Evolutionary conservation across 1,139 yeast species (phyloP), one percentile per base, ranked within the genome.

Genomic region (Scheffersomyces titani): DNA sequence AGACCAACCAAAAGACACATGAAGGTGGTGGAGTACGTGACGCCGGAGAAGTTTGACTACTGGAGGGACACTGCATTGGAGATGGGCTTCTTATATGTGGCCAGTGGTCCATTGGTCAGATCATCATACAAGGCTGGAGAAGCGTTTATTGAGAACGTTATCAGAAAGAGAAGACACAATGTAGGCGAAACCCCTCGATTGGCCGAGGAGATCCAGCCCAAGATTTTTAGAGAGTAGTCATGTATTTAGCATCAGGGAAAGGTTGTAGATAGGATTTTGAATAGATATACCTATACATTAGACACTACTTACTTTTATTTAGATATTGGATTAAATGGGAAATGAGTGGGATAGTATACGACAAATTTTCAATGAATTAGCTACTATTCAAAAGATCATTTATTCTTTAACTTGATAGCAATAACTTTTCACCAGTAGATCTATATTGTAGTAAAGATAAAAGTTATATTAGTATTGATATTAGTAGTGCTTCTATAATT

Each of bases 51-150:
- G 71, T 96, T 96, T 70, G 97, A 92, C 59, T 82, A 89, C 71
- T 96, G 99, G 99, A 91, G 88, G 70, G 87, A 90, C 59, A 83
- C 81, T 21, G 99, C 99, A 0, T 80, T 90, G 70, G 92, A 89
- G 51, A 77, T 93, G 85, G 99, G 99, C 0, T 96, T 96, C 81
- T 77, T 92, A 54, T 94, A 96, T 70, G 96, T 97, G 70, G 99
- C 99, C 2, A 89, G 96, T 64, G 99, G 99, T 3, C 99, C 99
- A 6, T 81, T 96, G 66, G 98, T 96, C 18, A 85, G 99, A 71
- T 92, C 98, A 0, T 90, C 97, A 1, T 96, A 96, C 75, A 96
- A 94, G 74, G 99, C 99, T 19, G 99, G 99, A 60, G 99, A 96
- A 73, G 92, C 97, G 1, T 96, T 92, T 68, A 93, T 96, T 66